Evolutionary conservation across 768 basidiomycete species (phyloP).

Genomic region (Suillus brevipes): DNA sequence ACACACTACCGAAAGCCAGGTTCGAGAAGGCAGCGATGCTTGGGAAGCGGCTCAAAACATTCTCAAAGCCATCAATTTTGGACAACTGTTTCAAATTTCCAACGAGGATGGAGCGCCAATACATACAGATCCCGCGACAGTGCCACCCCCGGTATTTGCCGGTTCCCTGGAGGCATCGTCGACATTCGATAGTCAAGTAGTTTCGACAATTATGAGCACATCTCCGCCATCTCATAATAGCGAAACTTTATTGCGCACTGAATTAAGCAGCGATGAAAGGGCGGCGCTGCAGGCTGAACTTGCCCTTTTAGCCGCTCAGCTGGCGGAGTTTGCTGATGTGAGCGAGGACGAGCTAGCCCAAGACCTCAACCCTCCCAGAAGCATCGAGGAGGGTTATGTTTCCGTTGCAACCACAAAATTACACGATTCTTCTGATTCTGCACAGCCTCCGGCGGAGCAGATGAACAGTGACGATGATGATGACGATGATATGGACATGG

Average conservation of each 20-base stretch:
- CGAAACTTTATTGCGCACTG: slow-evolving; percentile 15
- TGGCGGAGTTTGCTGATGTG: slow-evolving; percentile 62
- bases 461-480: slow-evolving; percentile 13
- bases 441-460: background rate
- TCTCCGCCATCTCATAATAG: slow-evolving; percentile 5
- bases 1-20: slow-evolving; percentile 18
- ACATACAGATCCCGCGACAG: slow-evolving; percentile 4
- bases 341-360: slow-evolving; percentile 32
- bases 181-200: slow-evolving; percentile 5
- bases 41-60: slow-evolving; percentile 81
- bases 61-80: slow-evolving; percentile 75
- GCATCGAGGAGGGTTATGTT: background rate
- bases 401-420: background rate
- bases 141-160: background rate
- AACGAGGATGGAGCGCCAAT: slow-evolving; percentile 23
- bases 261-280: slow-evolving; percentile 46
- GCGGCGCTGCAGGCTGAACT: slow-evolving; percentile 75
- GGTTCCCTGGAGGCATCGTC: slow-evolving; percentile 4
- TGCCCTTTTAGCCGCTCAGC: slow-evolving; percentile 69
- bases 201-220: slow-evolving; percentile 7
- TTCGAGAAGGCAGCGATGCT: slow-evolving; percentile 53
- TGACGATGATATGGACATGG: slow-evolving; percentile 28
- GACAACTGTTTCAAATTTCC: slow-evolving; percentile 45
- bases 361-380: slow-evolving; percentile 19
- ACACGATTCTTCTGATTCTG: background rate